Evolutionary conservation across 768 basidiomycete species (phyloP), one percentile per base, ranked within the genome.

Genomic region (Erythrobasidium yunnanense): DNA sequence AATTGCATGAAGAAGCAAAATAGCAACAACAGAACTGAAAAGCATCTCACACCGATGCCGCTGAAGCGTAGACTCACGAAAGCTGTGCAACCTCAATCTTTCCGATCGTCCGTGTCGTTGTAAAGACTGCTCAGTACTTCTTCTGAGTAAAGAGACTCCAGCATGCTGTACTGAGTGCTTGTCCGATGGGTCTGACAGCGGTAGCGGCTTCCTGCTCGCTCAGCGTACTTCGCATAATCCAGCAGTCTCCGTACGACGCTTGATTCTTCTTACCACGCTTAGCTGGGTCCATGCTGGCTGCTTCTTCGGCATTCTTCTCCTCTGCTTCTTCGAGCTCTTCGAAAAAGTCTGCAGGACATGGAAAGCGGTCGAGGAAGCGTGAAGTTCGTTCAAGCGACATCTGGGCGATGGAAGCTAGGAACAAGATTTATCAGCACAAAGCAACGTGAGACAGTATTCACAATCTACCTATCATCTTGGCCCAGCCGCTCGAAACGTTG

Each of bases 191-290:
- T 29, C 60, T 23, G 23, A 63, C 46, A 11, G 60, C 38, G n/a
- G 30, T 20, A 25, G 30, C 47, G 13, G 32, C 49, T 5, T 18
- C 47, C 11, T 45, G 47, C 47, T 63, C 45, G 7, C 25, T n/a
- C n/a, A 38, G 25, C 2, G 60, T 63, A 15, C 32, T n/a, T 22
- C 60, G 60, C 60, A 63, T 63, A 29, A 63, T 63, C 60, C 60
- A 63, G 33, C 46, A 63, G 2, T 63, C 60, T 30, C 60, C 60
- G 30, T 49, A 18, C 20, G 32, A 33, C 2, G 23, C 23, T 8
- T 49, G 32, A 23, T 30, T 29, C 32, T 34, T 63, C 60, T 63
- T 63, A 13, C 4, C 5, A 11, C 60, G 7, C 60, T 63, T 63
- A 22, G 20, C 25, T 4, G 60, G 47, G 15, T 4, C n/a, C 4